A percentile compares a stretch with the other conserved stretches of the same genome.
These are phyloP conservation scores for Tylopilus felleus DNA, from an alignment of 768 basidiomycete species.

Conservation along the genomic window DNA sequence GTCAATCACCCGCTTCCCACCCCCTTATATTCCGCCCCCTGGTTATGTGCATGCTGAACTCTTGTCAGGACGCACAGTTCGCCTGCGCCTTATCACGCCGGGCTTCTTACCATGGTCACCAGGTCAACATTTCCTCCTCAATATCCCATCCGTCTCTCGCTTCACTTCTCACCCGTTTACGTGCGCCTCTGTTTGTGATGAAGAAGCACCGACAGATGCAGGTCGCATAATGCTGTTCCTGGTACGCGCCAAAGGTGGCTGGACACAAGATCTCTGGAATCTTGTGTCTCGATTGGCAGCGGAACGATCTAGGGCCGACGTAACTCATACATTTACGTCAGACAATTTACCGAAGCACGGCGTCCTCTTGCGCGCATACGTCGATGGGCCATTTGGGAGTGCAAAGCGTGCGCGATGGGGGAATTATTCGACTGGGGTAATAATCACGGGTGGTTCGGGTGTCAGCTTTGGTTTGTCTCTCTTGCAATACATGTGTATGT, in stretches of 20 bases:
- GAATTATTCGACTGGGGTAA: conserved; percentile 52
- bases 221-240: conserved; percentile 61
- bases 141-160: conserved; percentile 58
- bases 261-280: conserved; percentile 66
- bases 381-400: conserved; percentile 73
- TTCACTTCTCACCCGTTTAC: conserved; percentile 75
- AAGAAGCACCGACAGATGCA: conserved; percentile 39
- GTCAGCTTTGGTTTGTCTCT: conserved; percentile 69
- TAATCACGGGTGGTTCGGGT: conserved; percentile 72
- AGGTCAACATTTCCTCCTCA: conserved; percentile 76
- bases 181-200: conserved; percentile 56
- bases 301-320: conserved; percentile 32
- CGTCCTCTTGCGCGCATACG: conserved; percentile 50
- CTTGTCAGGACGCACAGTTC: conserved; percentile 65
- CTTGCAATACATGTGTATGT: conserved; percentile 59
- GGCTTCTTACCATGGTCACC: conserved; percentile 63
- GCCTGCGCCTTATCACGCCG: conserved; percentile 60
- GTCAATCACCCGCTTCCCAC: not conserved
- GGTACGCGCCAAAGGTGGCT: conserved; percentile 66
- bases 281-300: conserved; percentile 39
- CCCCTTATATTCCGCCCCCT: conserved; percentile 48
- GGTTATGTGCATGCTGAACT: conserved; percentile 70
- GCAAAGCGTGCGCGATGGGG: conserved; percentile 57
- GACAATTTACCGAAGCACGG: conserved; percentile 39
- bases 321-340: not conserved